Conservation (phyloP, 345 rosid genomes). For the Eutrema heterophyllum region DNA sequence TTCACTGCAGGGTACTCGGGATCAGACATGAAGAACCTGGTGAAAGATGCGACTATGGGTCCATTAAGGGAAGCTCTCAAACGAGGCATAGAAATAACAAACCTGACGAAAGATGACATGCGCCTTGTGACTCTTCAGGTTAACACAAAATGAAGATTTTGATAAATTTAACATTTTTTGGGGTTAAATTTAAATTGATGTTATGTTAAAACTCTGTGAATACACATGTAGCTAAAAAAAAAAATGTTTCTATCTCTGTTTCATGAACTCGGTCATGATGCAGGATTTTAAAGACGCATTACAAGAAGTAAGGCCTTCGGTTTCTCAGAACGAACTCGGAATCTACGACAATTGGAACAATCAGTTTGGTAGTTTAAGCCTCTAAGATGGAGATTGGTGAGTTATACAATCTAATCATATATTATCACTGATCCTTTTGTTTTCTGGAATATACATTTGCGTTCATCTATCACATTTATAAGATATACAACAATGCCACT, state of each 20-base stretch:
- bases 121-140: conserved; percentile 73
- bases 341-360: conserved; percentile 80
- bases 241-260: background rate
- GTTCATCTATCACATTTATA: conserved; percentile 6
- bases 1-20: conserved; percentile 75
- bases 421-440: background rate
- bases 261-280: background rate
- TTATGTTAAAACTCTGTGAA: background rate
- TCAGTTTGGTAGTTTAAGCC: conserved; percentile 83
- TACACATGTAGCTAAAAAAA: background rate
- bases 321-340: conserved; percentile 72
- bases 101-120: conserved; percentile 84
- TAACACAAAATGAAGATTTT: background rate
- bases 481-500: conserved; percentile 18
- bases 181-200: background rate
- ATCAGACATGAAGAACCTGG: conserved; percentile 96
- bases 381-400: conserved; percentile 35
- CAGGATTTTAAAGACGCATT: conserved; percentile 77
- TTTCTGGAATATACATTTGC: conserved; percentile 9
- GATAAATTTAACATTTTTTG: background rate
- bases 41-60: conserved; percentile 97
- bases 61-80: conserved; percentile 89
- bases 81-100: conserved; percentile 78
- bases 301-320: conserved; percentile 93
- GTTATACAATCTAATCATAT: conserved; percentile 12